phyloP scores from a whole-genome alignment of 768 basidiomycete genomes.

The Xerocomellus amylosporus region DNA sequence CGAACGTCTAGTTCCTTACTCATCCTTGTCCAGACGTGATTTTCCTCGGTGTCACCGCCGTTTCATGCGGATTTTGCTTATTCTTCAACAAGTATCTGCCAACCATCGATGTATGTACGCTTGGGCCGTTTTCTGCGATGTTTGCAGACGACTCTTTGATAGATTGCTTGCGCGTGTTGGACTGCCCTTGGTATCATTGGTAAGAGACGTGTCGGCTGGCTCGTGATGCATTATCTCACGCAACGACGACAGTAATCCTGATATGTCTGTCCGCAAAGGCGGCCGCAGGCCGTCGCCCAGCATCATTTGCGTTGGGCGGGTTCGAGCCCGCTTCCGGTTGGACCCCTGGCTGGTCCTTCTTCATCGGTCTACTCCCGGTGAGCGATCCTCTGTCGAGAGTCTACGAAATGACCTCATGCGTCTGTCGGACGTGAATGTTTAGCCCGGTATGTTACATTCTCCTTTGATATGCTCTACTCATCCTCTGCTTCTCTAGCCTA shows the following conservation, averaged over 20 bases:
- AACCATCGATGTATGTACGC: conserved; percentile 43
- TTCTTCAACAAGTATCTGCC: conserved; percentile 54
- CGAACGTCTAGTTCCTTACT: neutral
- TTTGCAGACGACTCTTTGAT: conserved; percentile 7
- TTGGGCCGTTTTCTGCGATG: neutral
- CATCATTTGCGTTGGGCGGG: conserved; percentile 52
- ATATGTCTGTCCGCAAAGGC: conserved; percentile 58
- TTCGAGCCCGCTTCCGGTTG: conserved; percentile 69
- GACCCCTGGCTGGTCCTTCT: conserved; percentile 67
- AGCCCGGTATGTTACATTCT: conserved; percentile 27
- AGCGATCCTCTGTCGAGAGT: conserved; percentile 8
- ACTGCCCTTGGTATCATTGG: conserved; percentile 56
- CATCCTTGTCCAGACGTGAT: conserved; percentile 42
- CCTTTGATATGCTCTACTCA: neutral
- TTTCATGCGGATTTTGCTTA: conserved; percentile 50
- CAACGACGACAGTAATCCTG: conserved; percentile 45
- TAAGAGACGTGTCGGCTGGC: conserved; percentile 16
- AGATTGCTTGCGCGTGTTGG: conserved; percentile 63
- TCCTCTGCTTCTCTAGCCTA: conserved; percentile 41
- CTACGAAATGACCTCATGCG: neutral
- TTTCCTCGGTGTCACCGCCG: conserved; percentile 50
- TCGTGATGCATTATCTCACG: conserved; percentile 8
- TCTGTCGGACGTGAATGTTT: neutral
- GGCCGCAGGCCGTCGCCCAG: conserved; percentile 50
- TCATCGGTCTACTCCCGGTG: conserved; percentile 61